phyloP scores from a whole-genome alignment of 495 filamentous ascomycete genomes.

The Sporormia fimetaria region DNA sequence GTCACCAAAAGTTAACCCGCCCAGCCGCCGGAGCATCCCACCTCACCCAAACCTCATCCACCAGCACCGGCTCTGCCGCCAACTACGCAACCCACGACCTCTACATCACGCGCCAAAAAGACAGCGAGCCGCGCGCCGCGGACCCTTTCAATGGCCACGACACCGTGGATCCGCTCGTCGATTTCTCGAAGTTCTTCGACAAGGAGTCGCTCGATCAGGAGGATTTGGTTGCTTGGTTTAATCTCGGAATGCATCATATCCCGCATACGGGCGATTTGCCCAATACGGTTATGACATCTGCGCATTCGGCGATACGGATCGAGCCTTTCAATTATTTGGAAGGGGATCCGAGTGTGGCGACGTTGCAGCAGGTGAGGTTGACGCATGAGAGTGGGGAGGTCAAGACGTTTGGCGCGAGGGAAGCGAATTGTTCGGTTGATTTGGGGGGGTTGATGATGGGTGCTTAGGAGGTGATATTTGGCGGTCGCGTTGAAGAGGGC shows the following conservation, averaged over 20 bases:
- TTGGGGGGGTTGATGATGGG: no score
- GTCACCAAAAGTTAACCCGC: background rate
- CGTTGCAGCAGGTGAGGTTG: conserved; percentile 1
- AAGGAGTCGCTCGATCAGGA: conserved; percentile 43
- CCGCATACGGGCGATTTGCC: conserved; percentile 46
- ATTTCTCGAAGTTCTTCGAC: conserved; percentile 47
- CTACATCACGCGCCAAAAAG: conserved; percentile 41
- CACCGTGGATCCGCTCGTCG: conserved; percentile 39
- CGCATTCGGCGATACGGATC: conserved; percentile 23
- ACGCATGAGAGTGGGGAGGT: background rate
- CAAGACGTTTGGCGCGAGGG: background rate
- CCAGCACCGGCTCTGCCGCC: conserved; percentile 37
- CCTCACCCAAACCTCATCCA: conserved; percentile 40
- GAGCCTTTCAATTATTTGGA: conserved; percentile 9
- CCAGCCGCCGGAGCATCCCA: conserved; percentile 35
- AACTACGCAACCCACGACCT: conserved; percentile 42
- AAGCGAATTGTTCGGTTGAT: conserved; percentile 3
- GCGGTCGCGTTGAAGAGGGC: no score
- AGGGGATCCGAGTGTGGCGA: conserved; percentile 3
- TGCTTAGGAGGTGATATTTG: no score
- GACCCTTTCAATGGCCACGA: conserved; percentile 41
- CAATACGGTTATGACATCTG: conserved; percentile 40
- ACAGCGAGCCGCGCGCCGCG: conserved; percentile 41
- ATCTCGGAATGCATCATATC: conserved; percentile 49
- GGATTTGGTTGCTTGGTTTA: conserved; percentile 46